Percentiles rank a stretch among this genome's conserved stretches.
These are phyloP conservation scores for Vaccinium macrocarpon DNA, from an alignment of 148 eudicot genomes.

Conservation along the genomic window DNA sequence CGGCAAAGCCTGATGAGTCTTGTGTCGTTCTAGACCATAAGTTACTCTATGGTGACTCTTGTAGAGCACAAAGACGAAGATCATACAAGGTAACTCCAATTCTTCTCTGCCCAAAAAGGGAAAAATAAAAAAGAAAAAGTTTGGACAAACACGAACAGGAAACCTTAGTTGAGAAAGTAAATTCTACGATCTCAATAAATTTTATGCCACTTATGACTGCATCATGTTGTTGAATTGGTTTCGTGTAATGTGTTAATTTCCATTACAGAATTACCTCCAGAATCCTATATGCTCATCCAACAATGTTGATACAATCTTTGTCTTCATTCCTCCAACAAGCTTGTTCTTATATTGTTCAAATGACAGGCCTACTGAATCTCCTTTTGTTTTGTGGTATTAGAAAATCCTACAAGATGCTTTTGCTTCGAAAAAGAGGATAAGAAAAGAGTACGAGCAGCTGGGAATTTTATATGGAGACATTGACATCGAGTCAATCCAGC, in stretches of 20 bases:
- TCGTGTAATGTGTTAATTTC: not conserved
- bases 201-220: not conserved
- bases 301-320: not conserved
- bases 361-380: not conserved
- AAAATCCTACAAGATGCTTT: conserved; percentile 44
- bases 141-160: not conserved
- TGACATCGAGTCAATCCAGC: conserved; percentile 27
- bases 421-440: conserved; percentile 39
- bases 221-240: not conserved
- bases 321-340: not conserved
- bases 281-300: not conserved
- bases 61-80: conserved; percentile 29
- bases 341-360: not conserved
- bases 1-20: conserved; percentile 26
- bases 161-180: not conserved
- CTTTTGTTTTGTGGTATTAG: conserved; percentile 21
- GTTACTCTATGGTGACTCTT: conserved; percentile 14
- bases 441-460: conserved; percentile 49
- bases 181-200: not conserved
- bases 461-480: conserved; percentile 41
- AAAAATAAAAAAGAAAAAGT: not conserved
- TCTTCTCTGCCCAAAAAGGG: not conserved
- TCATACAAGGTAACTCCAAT: conserved; percentile 44
- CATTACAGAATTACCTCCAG: not conserved
- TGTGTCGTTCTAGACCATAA: conserved; percentile 23